These are phyloP conservation scores for Balamuthia mandrillaris DNA, from an alignment of 208 protist genomes.

Conservation along the genomic window DNA sequence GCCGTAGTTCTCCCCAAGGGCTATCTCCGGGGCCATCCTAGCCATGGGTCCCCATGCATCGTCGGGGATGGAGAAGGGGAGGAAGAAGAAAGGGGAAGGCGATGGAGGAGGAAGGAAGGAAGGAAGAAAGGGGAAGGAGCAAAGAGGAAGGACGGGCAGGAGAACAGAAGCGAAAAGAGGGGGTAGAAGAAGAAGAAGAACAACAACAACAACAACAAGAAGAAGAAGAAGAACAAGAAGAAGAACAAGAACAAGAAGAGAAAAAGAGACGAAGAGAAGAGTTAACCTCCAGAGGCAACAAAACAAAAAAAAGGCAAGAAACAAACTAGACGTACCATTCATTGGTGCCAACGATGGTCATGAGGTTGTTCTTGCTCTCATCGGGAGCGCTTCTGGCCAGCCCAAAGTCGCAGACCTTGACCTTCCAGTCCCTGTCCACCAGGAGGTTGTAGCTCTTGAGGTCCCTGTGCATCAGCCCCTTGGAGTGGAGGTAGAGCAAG, in stretches of 20 bases:
- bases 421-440: neutral
- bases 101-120: no score
- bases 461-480: neutral
- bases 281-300: no score
- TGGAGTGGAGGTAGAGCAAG: neutral
- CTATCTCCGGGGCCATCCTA: neutral
- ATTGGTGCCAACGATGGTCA: conserved; percentile 23
- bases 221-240: no score
- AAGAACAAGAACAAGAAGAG: no score
- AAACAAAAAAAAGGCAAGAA: no score
- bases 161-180: no score
- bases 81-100: no score
- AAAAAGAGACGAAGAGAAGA: no score
- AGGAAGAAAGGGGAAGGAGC: no score
- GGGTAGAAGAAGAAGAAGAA: no score
- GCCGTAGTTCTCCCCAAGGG: neutral
- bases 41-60: neutral
- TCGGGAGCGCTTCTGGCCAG: neutral
- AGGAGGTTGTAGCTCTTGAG: neutral
- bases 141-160: no score
- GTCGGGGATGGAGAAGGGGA: neutral
- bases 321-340: neutral
- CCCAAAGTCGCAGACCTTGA: conserved; percentile 17
- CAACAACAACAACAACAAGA: no score
- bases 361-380: neutral